Base-by-base conservation (phyloP, 495 filamentous ascomycete genomes). In the Xylaria curta region DNA sequence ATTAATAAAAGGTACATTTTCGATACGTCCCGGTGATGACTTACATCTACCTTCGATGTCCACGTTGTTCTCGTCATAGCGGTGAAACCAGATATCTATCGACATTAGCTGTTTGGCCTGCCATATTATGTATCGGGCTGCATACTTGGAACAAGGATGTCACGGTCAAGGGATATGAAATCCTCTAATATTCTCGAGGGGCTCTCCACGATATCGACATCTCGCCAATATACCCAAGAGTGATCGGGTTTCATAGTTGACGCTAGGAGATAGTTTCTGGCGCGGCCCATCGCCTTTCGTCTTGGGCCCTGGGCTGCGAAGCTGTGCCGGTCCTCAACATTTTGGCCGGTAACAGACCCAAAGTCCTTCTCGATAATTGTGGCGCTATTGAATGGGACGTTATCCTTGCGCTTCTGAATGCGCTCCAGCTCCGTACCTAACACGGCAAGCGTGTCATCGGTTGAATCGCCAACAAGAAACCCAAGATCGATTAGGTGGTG, bases 151-250 rank as follows among this genome's bases (percentile, higher is more conserved):
- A 98, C 97, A 58, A 99, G 82, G 73, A 99, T 89, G 81, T 99
- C 96, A 78, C 88, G 89, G 79, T 98, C 92, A 76, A 98, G 96
- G 53, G 94, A 92, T 68, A 96, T 92, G 76, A 98, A 97, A 78
- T 99, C 95, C 85, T 99, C 94, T 26, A 99, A 83, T 68, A 99
- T 97, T 72, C 87, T 91, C 47, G 85, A 85, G 7, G 97, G 94
- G 79, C 92, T 97, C 74, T 99, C 96, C 33, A 91, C 87, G 76
- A 99, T 98, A 82, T 99, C 96, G 38, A 97, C 94, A 79, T 99
- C 96, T 68, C 97, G 90, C 96, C 96, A 99, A 81, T 98, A 98
- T 31, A 99, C 97, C 96, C 96, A 99, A 9, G 93, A 95, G 80
- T 99, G 96, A 68, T 98, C 93, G 3, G 94, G 87, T 84, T 95